Evolutionary conservation across 148 eudicot species (phyloP).

Genomic region (Fagopyrum homotropicum): DNA sequence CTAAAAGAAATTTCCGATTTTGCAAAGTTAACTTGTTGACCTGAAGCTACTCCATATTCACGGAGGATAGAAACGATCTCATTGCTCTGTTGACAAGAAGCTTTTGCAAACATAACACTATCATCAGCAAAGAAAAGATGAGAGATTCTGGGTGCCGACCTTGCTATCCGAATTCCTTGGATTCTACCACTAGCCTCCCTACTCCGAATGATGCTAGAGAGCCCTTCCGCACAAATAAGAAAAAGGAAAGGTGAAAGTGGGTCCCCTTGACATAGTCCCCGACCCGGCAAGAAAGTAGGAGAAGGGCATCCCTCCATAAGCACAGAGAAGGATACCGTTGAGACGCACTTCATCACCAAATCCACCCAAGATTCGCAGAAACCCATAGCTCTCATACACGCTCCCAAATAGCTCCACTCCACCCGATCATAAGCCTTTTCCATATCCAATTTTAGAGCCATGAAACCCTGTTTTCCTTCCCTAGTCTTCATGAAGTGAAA

Average conservation of each 20-base stretch:
- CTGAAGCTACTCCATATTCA: background rate
- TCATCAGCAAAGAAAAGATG: background rate
- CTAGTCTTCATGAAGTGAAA: background rate
- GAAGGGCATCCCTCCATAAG: background rate
- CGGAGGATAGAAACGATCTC: background rate
- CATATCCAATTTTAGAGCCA: background rate
- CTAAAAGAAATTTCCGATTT: background rate
- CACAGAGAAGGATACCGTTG: background rate
- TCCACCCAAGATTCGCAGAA: background rate
- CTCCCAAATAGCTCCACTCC: background rate
- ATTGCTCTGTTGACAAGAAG: background rate
- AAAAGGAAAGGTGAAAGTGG: background rate
- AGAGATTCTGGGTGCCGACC: background rate
- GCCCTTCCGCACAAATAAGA: background rate
- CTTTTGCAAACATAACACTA: background rate
- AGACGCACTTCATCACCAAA: background rate
- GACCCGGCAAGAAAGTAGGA: background rate
- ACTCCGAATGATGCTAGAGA: background rate
- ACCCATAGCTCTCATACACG: background rate
- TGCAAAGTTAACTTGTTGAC: background rate
- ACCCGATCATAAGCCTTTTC: background rate
- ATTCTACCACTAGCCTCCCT: background rate
- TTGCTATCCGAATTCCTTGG: background rate
- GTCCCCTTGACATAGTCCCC: background rate
- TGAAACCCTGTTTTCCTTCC: background rate